Conservation (phyloP, 1,139 yeast genomes). For the Williopsis jadinii region DNA sequence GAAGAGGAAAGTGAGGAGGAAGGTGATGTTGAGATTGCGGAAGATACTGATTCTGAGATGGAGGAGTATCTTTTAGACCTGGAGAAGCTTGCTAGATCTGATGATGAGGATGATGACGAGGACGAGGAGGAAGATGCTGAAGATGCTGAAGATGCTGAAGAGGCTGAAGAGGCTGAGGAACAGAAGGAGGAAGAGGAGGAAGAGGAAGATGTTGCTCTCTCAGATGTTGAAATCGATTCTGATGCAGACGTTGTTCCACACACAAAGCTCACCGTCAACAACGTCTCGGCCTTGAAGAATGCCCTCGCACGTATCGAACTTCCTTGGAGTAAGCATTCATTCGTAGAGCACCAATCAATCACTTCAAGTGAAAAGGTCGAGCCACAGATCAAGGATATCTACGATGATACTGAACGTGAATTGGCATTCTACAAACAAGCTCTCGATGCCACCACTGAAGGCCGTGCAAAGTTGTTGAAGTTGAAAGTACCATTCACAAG, state of each 20-base stretch:
- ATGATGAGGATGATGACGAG: constrained; percentile 37
- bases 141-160: constrained; percentile 18
- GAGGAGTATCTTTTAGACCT: constrained; percentile 37
- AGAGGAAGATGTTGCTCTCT: constrained; percentile 64
- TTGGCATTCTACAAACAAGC: constrained; percentile 88
- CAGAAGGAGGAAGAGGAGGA: constrained; percentile 47
- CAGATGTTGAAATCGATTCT: constrained; percentile 75
- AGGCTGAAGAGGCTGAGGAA: constrained; percentile 28
- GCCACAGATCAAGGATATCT: constrained; percentile 71
- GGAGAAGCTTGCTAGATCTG: constrained; percentile 30
- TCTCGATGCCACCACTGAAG: constrained; percentile 72
- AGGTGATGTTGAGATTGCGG: constrained; percentile 19
- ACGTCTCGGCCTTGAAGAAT: constrained; percentile 62
- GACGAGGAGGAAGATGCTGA: constrained; percentile 42
- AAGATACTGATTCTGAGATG: constrained; percentile 26
- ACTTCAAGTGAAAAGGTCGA: constrained; percentile 56
- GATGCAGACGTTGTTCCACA: constrained; percentile 88
- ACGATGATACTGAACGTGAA: constrained; percentile 90
- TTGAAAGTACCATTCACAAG: constrained; percentile 82
- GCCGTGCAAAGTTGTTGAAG: constrained; percentile 55
- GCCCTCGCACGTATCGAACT: constrained; percentile 60
- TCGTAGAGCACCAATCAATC: constrained; percentile 78
- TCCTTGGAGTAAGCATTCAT: constrained; percentile 68
- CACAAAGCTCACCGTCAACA: constrained; percentile 78
- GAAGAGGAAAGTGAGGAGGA: constrained; percentile 28